These are phyloP conservation scores for Magnolia changhungtana DNA, from an alignment of 164 flowering plant species.

Conservation along the genomic window DNA sequence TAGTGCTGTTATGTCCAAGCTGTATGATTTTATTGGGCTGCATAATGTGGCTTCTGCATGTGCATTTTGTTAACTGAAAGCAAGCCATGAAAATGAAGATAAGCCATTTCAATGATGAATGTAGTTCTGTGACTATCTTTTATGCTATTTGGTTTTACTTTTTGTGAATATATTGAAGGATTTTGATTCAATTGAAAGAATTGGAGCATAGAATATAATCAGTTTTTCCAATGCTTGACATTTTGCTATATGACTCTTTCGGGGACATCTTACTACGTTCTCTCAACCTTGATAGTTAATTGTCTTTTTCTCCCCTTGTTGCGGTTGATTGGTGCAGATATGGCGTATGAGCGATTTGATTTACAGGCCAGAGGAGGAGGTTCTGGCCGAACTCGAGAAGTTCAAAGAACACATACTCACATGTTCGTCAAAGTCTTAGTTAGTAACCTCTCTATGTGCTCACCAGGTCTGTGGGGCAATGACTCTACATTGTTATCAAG, in stretches of 20 bases:
- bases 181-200: too few relatives aligned
- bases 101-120: too few relatives aligned
- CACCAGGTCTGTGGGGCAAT: not conserved
- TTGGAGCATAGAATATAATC: too few relatives aligned
- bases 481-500: not conserved
- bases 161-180: too few relatives aligned
- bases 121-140: too few relatives aligned
- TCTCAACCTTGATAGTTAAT: not conserved
- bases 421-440: conserved; percentile 50
- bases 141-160: too few relatives aligned
- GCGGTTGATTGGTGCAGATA: conserved; percentile 40
- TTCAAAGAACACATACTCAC: conserved; percentile 75
- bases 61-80: not conserved
- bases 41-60: not conserved
- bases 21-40: too few relatives aligned
- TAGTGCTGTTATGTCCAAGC: not conserved
- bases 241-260: not conserved
- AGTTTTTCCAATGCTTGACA: too few relatives aligned
- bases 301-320: not conserved
- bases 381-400: conserved; percentile 79
- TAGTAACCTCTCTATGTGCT: not conserved
- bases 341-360: conserved; percentile 98
- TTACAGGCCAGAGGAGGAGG: conserved; percentile 88
- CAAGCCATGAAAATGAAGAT: too few relatives aligned
- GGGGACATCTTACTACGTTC: not conserved